These are phyloP conservation scores for Cercophora sp. DNA, from an alignment of 495 filamentous ascomycete genomes.

Conservation along the genomic window DNA sequence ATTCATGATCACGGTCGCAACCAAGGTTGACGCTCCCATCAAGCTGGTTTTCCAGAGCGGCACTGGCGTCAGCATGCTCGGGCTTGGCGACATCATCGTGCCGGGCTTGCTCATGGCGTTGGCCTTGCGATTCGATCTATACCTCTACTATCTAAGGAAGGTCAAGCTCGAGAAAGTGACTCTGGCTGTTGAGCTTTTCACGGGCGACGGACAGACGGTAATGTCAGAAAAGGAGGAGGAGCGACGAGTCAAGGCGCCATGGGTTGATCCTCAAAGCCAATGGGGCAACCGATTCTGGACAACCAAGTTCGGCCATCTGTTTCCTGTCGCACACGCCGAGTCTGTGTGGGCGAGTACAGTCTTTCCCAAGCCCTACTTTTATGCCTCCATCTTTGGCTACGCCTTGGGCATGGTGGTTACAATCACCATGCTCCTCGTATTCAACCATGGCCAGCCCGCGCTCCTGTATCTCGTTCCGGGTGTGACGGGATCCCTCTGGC, in stretches of 20 bases:
- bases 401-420: slow-evolving; percentile 73
- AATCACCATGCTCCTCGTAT: slow-evolving; percentile 70
- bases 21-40: slow-evolving; percentile 83
- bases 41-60: slow-evolving; percentile 84
- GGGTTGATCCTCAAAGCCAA: slow-evolving; percentile 54
- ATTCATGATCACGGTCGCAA: slow-evolving; percentile 94
- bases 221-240: slow-evolving; percentile 27
- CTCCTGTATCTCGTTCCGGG: slow-evolving; percentile 90
- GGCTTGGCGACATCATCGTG: slow-evolving; percentile 90
- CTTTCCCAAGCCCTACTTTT: slow-evolving; percentile 89
- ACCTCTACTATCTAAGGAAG: slow-evolving; percentile 65
- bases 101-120: slow-evolving; percentile 88
- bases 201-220: slow-evolving; percentile 29
- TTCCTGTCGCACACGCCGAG: slow-evolving; percentile 36
- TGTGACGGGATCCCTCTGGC: slow-evolving; percentile 71
- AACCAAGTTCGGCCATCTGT: slow-evolving; percentile 25
- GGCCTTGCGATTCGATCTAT: slow-evolving; percentile 86
- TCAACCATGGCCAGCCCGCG: slow-evolving; percentile 81
- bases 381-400: slow-evolving; percentile 74
- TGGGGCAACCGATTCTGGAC: slow-evolving; percentile 91
- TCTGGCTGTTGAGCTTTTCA: slow-evolving; percentile 25
- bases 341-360: slow-evolving; percentile 40
- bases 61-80: slow-evolving; percentile 71
- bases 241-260: slow-evolving; percentile 52
- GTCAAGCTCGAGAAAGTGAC: slow-evolving; percentile 34